Evolutionary conservation across 192 early-diverging fungal genomes (phyloP), one percentile per base, ranked within the genome.

Genomic region (Pilobolus umbonatus): DNA sequence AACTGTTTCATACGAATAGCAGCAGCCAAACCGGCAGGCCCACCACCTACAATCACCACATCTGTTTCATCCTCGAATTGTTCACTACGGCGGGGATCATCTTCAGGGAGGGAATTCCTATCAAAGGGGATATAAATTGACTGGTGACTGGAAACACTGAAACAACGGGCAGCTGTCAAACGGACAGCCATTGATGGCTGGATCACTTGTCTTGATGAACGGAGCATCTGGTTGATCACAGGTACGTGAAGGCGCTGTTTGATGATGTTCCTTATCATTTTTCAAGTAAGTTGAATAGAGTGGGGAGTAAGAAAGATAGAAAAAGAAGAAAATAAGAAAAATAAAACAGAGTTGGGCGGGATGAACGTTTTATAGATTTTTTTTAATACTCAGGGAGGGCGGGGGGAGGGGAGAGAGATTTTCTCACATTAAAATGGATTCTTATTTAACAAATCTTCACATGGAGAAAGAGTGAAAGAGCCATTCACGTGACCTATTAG

Each of bases 41-140:
- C 96, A 34, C 80, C 95, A 28, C 96, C 96, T 26, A 99, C 87
- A 61, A 99, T 95, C 25, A 91, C 90, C 0, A 99, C 93, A 57
- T 99, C 96, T 31, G 92, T 90, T 47, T 96, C 93, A 62, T 96
- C 93, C 0, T 73, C 81, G 64, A 81, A 84, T 17, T 84, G 80
- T 56, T 85, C 81, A 15, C 69, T 78, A n/a, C 66, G 61, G 22
- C 71, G 72, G 10, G 75, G 76, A 40, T 80, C 75, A 42, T 84
- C 75, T 8, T 71, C 73, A 15, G 62, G 31, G 5, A 65, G 38
- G 9, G 57, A 36, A 9, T 60, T 61, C 10, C 65, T 67, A n/a
- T 73, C 74, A 34, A 58, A 38, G 29, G 68, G 67, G 17, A 73
- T 52, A 31, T 63, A 69, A 57, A 70, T 42, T 7, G 53, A 24